Conservation (phyloP, 176 grass and related monocot species). For the Carex parvula region DNA sequence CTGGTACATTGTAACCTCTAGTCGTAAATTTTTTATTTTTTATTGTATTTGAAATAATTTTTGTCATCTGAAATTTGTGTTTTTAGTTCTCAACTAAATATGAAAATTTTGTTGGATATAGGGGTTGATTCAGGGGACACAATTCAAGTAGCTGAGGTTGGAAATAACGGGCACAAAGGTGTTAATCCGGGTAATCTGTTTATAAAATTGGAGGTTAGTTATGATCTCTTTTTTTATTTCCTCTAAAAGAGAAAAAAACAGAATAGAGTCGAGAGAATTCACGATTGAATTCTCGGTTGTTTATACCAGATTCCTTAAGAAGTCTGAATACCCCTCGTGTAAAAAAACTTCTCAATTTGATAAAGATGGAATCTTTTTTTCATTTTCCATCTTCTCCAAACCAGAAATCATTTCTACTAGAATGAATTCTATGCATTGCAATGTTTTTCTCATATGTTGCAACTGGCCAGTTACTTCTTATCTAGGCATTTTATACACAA, state of each 20-base stretch:
- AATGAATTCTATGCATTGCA: neutral
- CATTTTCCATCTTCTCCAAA: too few relatives aligned
- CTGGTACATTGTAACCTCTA: constrained; percentile 46
- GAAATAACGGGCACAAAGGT: constrained; percentile 70
- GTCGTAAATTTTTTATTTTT: neutral
- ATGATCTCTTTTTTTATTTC: neutral
- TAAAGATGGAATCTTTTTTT: too few relatives aligned
- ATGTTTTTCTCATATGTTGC: constrained; percentile 21
- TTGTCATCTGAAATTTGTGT: neutral
- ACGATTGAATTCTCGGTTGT: too few relatives aligned
- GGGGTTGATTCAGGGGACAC: constrained; percentile 82
- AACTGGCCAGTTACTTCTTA: constrained; percentile 24
- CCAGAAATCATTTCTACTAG: too few relatives aligned
- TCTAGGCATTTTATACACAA: constrained; percentile 29
- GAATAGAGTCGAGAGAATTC: too few relatives aligned
- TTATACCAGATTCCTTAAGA: too few relatives aligned
- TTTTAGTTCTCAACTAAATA: neutral
- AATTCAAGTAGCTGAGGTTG: constrained; percentile 68
- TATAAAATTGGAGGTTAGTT: constrained; percentile 78
- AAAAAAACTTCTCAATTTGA: too few relatives aligned
- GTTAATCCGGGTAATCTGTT: constrained; percentile 61
- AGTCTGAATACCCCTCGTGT: too few relatives aligned
- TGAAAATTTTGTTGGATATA: constrained; percentile 40
- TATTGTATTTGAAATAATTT: constrained; percentile 8
- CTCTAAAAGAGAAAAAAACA: too few relatives aligned